Conservation (phyloP, 148 eudicot genomes). For the Chenopodium formosanum region DNA sequence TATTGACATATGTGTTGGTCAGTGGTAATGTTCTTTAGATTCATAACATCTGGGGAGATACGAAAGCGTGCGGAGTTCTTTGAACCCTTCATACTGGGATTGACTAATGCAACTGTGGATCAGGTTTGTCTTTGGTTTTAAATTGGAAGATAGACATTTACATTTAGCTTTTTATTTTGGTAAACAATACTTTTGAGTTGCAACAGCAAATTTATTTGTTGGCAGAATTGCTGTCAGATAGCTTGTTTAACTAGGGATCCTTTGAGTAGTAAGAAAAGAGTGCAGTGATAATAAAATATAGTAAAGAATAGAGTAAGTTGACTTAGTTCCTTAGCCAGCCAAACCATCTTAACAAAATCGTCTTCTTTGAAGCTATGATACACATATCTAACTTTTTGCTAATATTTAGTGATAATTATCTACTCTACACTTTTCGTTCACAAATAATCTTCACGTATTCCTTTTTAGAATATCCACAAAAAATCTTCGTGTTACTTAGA, state of each 20-base stretch:
- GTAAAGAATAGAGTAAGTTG: background rate
- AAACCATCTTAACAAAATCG: background rate
- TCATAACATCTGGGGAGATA: slow-evolving; percentile 93
- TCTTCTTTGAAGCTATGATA: no score
- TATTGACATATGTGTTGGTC: slow-evolving; percentile 36
- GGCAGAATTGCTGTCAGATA: background rate
- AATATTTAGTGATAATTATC: no score
- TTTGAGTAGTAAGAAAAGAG: background rate
- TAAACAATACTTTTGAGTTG: background rate
- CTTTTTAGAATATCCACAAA: no score
- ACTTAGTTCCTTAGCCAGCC: background rate
- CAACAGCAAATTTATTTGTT: background rate
- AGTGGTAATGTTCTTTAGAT: slow-evolving; percentile 99
- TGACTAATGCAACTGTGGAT: slow-evolving; percentile 80
- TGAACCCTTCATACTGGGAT: slow-evolving; percentile 90
- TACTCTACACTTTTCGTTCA: no score
- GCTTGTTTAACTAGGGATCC: background rate
- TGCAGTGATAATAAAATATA: background rate
- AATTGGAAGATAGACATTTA: slow-evolving; percentile 9
- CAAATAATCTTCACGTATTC: no score
- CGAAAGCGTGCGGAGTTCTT: slow-evolving; percentile 73
- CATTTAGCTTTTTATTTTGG: background rate
- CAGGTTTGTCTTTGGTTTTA: slow-evolving; percentile 53
- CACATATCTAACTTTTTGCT: no score
- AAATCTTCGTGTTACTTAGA: no score